Base-by-base conservation (phyloP, 2,329 filamentous ascomycete species). In the Aureobasidium melanogenum region DNA sequence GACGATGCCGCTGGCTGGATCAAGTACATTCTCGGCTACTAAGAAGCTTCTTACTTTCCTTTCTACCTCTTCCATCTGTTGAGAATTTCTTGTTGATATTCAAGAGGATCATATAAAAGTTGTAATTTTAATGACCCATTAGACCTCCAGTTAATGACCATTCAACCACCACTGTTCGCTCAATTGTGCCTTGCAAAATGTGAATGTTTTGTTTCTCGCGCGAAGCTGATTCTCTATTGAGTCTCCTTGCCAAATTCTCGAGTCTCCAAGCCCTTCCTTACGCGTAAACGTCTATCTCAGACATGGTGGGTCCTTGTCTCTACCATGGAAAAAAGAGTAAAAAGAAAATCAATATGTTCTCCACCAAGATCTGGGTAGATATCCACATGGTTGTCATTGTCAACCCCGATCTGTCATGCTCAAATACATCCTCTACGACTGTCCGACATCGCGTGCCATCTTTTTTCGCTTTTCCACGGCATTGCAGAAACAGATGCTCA, bases 1-100 rank as follows among this genome's bases (percentile, higher is more conserved):
- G 62, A 63, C 17, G 65, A 69, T 28, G 69, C 69, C 5, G 70
- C 64, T 1, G 63, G 62, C 4, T 72, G 70, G 69, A 41, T 59
- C 56, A 59, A 59, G 56, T 59, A 48, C 56, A 48, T 41, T 9
- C 56, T 59, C 24, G 56, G 56, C 43, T 59, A 41, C 56, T 59
- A 59, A 56, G 15, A 22, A 24, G 26, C 28, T 28, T 8, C 17
- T 28, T 19, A 9, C 22, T 7, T 22, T 28, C 8, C 19, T 54
- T 54, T 39, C 22, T 36, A 30, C 44, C 44, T n/a, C 24, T 47
- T 24, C n/a, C 44, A 7, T 28, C 15, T 47, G 44, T 26, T 52
- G 24, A 54, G 50, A 41, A 54, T 30, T 51, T 38, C 50, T 8
- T 41, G 50, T 54, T 12, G 36, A 54, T 54, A 41, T 54, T 54